These are phyloP conservation scores for Nannochloropsis oceanica DNA, from an alignment of 108 stramenopile species.

Conservation along the genomic window DNA sequence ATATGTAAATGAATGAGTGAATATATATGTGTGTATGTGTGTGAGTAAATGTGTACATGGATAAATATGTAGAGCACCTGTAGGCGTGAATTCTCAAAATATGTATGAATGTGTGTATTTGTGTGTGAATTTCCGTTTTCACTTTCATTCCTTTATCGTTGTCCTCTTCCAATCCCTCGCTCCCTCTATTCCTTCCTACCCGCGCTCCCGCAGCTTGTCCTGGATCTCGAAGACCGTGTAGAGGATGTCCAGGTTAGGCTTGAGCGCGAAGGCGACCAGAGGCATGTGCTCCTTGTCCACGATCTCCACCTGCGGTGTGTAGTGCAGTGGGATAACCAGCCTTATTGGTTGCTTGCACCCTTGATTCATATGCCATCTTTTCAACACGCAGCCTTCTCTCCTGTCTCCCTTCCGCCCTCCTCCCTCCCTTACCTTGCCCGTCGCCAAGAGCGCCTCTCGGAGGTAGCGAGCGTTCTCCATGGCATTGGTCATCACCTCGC, in stretches of 20 bases:
- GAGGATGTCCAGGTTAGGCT: background rate
- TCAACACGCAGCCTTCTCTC: too few species aligned
- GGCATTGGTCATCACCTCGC: slow-evolving; percentile 10
- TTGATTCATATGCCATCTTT: too few species aligned
- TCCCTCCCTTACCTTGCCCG: background rate
- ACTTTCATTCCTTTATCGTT: background rate
- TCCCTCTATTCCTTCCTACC: background rate
- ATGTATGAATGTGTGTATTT: too few species aligned
- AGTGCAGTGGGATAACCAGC: too few species aligned
- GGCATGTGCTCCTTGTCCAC: slow-evolving; percentile 13
- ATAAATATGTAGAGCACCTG: too few species aligned
- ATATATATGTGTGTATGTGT: too few species aligned
- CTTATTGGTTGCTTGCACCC: too few species aligned
- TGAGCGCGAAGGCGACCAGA: slow-evolving; percentile 6
- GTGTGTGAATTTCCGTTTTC: background rate
- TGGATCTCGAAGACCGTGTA: slow-evolving; percentile 20
- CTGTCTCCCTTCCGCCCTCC: background rate
- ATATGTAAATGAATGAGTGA: background rate
- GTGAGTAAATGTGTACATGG: too few species aligned
- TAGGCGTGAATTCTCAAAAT: too few species aligned
- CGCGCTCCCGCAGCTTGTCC: slow-evolving; percentile 2
- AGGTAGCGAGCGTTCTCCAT: slow-evolving; percentile 10
- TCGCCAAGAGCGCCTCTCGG: slow-evolving; percentile 6
- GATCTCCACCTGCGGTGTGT: background rate
- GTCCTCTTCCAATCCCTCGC: background rate